Conservation (phyloP, 257 asterid species). For the Osmanthus fragrans region DNA sequence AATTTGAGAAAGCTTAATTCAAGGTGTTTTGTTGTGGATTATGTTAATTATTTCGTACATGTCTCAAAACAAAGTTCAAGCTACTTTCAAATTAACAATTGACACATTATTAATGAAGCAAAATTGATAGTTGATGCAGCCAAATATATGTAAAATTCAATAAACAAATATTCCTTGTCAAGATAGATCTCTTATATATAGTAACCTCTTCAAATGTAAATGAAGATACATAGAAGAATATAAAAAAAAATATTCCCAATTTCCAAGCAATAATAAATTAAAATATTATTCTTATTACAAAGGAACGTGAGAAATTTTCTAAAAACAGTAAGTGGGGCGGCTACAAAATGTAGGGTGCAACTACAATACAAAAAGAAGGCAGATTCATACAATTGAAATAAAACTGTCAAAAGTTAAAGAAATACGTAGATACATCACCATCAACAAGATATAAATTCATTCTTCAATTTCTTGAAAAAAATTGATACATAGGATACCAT, state of each 20-base stretch:
- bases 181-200: neutral
- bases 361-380: neutral
- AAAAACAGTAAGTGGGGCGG: neutral
- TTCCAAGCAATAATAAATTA: too few relatives aligned
- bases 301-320: neutral
- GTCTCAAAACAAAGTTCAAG: constrained; percentile 6
- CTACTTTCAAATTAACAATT: constrained; percentile 4
- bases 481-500: neutral
- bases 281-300: too few relatives aligned
- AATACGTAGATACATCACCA: neutral
- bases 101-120: neutral
- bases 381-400: neutral
- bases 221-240: neutral
- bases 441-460: neutral
- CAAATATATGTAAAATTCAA: neutral
- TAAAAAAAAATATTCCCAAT: too few relatives aligned
- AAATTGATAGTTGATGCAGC: neutral
- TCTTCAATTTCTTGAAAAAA: neutral
- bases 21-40: neutral
- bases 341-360: neutral
- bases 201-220: too few relatives aligned
- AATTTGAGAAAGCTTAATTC: constrained; percentile 4
- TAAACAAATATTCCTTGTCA: too few relatives aligned
- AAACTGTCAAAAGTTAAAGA: neutral
- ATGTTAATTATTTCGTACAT: neutral